Base-by-base conservation (phyloP, 2,329 filamentous ascomycete species). In the Hymenoscyphus scutula region DNA sequence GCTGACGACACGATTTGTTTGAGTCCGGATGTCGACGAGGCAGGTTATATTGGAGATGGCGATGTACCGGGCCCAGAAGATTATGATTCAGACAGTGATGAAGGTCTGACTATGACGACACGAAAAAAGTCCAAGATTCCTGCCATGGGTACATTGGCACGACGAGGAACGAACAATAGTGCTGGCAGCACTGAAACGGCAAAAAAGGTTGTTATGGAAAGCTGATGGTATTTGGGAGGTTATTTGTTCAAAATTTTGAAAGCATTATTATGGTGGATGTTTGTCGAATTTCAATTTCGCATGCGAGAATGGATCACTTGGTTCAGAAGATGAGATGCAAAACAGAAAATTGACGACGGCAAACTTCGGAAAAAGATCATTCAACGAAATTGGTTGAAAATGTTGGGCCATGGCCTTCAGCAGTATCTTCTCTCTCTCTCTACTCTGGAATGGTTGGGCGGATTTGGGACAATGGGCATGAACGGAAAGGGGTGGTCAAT, bases 101-200 rank as follows among this genome's bases (percentile, higher is more conserved):
- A 74, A 61, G 72, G 73, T 5, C 64, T 74, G 6, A 73, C 68
- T 1, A 74, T 74, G 72, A 65, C 58, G 13, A 59, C 65, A 38
- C 65, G 60, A 19, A 84, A 80, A 71, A 72, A 74, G 25, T 57
- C 73, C 0, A 83, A 79, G 72, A 77, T 77, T 63, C 56, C 75
- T 8, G 38, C 60, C 5, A 32, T 66, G 38, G 67, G 67, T 25
- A 67, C 56, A 15, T 65, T 69, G 32, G 67, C 64, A 64, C 78
- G 85, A 62, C 80, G 85, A 34, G 83, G 85, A 67, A 88, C 85
- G 0, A 84, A 86, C 67, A 82, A 82, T 1, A 86, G 83, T 67
- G 82, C 84, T 30, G 82, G 81, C 34, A 87, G 84, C 70, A 86
- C 83, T 1, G 85, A 87, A 68, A 88, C 85, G 53, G 85, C 85